A percentile compares a stretch with the other conserved stretches of the same genome.
Conservation (phyloP, 495 filamentous ascomycete species). For the Pseudoneurospora amorphoporcata region DNA sequence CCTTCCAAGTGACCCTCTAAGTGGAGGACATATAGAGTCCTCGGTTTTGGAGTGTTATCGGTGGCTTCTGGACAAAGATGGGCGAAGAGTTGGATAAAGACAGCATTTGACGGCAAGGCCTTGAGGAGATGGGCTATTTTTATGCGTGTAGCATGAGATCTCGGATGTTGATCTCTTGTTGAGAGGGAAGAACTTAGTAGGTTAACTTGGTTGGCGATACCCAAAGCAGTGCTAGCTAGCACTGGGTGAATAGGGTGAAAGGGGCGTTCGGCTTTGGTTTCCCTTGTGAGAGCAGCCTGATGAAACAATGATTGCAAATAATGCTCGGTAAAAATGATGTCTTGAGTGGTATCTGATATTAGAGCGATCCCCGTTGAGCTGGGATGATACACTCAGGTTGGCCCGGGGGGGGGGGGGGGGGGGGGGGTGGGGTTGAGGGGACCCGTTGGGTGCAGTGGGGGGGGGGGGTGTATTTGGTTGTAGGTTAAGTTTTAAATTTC, state of each 20-base stretch:
- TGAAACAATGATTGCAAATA: constrained; percentile 2
- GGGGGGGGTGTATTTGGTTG: too few species aligned
- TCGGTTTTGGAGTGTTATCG: neutral
- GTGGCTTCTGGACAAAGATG: too few species aligned
- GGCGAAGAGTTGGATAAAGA: neutral
- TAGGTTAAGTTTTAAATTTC: too few species aligned
- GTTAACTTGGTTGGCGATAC: neutral
- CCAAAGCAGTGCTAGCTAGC: neutral
- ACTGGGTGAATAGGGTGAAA: neutral
- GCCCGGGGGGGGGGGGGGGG: neutral
- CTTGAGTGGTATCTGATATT: neutral
- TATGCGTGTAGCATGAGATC: too few species aligned
- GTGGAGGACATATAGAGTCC: neutral
- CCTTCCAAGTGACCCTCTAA: neutral
- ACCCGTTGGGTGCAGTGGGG: neutral
- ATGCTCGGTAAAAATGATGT: neutral
- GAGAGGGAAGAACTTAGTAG: too few species aligned
- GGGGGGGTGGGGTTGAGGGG: too few species aligned
- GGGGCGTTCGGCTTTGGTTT: neutral
- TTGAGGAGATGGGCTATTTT: too few species aligned
- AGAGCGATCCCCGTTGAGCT: neutral
- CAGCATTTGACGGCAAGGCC: too few species aligned
- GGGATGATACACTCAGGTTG: neutral
- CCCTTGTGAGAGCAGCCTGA: neutral
- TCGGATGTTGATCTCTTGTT: too few species aligned